Evolutionary conservation across 805 yeast species (phyloP).

Genomic region (Saccharomycopsis selenospora): DNA sequence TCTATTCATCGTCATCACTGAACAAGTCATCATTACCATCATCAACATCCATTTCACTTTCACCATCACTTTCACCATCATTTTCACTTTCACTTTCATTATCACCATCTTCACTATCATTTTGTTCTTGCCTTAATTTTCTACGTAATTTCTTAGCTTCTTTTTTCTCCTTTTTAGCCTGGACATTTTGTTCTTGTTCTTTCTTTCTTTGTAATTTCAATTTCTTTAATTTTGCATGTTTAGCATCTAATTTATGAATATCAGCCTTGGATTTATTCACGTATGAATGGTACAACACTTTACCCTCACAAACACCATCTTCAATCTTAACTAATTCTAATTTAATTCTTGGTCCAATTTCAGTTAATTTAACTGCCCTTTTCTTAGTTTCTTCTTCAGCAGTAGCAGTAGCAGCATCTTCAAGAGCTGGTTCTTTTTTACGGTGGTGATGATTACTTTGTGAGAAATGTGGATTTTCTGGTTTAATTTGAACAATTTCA

Average conservation of each 20-base stretch:
- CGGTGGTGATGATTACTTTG: slow-evolving; percentile 1
- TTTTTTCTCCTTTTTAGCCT: slow-evolving; percentile 64
- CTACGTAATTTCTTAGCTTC: slow-evolving; percentile 66
- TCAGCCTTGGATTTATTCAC: slow-evolving; percentile 60
- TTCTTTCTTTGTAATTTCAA: slow-evolving; percentile 66
- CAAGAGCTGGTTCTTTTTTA: slow-evolving; percentile 23
- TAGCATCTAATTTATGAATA: slow-evolving; percentile 51
- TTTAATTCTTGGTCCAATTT: slow-evolving; percentile 84
- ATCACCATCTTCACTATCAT: slow-evolving; percentile 23
- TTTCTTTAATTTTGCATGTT: slow-evolving; percentile 53
- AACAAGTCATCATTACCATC: slow-evolving; percentile 41
- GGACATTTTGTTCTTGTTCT: slow-evolving; percentile 72
- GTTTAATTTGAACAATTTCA: slow-evolving; percentile 57
- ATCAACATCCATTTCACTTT: slow-evolving; percentile 36
- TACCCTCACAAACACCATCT: slow-evolving; percentile 86
- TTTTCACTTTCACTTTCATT: slow-evolving; percentile 28
- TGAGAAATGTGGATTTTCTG: slow-evolving; percentile 22
- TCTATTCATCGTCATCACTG: too few relatives aligned
- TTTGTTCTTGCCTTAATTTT: slow-evolving; percentile 42
- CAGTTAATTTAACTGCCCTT: slow-evolving; percentile 86
- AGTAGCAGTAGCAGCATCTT: slow-evolving; percentile 22
- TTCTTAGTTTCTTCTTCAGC: slow-evolving; percentile 33
- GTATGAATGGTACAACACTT: slow-evolving; percentile 74
- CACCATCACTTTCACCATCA: slow-evolving; percentile 30
- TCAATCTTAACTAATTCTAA: slow-evolving; percentile 77